Evolutionary conservation across 805 yeast genomes (phyloP), one percentile per base, ranked within the genome.

Genomic region (Saturnispora besseyi): DNA sequence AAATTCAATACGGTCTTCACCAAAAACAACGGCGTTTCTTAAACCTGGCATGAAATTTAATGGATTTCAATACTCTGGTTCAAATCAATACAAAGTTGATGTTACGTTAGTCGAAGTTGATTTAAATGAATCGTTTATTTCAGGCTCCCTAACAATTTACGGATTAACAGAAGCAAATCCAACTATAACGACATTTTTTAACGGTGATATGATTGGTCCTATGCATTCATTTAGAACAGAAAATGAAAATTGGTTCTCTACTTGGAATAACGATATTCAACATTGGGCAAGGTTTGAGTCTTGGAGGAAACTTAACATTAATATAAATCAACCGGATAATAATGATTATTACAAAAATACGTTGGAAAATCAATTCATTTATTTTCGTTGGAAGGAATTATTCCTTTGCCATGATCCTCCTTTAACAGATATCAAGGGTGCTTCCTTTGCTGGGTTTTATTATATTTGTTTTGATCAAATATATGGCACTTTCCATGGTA

Each of bases 331-430:
- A 48, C 68, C 67, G 46, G 47, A 53, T 3, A 29, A 49, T 11
- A 50, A 57, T 13, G 55, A 60, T 10, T 66, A 67, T 52, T 34
- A 59, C 11, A 55, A 57, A 37, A 55, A 61, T 26, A 45, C 64
- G 4, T 31, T 36, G 12, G 55, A 69, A 44, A 67, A 73, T 53
- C 74, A 80, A 51, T 75, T 69, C 58, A 66, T 90, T 5, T 90
- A 81, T 62, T 90, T 90, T 96, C 75, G 96, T 57, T 90, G 98
- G 98, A 90, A 90, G 67, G 98, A 90, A 65, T 78, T 81, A 59
- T 88, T 88, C 60, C 67, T 90, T 53, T 81, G 86, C 8, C 95
- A 96, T 0, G 95, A 88, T 66, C 81, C 88, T 30, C 66, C 69
- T 50, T 68, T 82, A n/a, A 76, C 72, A 52, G 78, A 74, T 56